A percentile compares a stretch with the other conserved stretches of the same genome.
Conservation (phyloP, 1,284 basidiomycete genomes). For the Ustilago loliicola region DNA sequence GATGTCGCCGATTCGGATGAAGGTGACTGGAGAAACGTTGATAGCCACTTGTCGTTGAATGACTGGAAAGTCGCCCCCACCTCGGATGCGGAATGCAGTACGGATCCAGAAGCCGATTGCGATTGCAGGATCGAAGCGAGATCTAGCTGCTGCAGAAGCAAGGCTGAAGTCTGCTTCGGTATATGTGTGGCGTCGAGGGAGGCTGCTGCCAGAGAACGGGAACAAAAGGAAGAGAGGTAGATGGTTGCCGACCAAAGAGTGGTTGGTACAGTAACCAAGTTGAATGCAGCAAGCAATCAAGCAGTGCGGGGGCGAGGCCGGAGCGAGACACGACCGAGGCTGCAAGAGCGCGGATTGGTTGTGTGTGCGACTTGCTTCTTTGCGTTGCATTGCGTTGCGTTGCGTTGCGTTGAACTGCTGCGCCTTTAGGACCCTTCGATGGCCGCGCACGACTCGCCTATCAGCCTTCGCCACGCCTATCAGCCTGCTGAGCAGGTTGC, state of each 20-base stretch:
- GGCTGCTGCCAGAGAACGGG: neutral
- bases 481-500: neutral
- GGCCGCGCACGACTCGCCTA: neutral
- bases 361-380: neutral
- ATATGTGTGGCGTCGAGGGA: neutral
- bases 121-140: neutral
- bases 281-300: constrained; percentile 11
- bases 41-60: neutral
- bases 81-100: neutral
- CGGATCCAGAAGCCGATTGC: neutral
- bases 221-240: constrained; percentile 1
- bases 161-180: neutral
- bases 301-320: constrained; percentile 42
- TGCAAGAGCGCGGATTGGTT: neutral
- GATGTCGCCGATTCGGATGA: neutral
- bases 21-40: neutral
- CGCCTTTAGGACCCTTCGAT: neutral
- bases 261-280: neutral
- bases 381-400: neutral
- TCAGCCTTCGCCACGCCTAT: neutral
- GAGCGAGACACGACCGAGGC: constrained; percentile 43
- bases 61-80: neutral
- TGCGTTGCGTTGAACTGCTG: no score
- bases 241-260: neutral
- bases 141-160: neutral